Percentiles rank a stretch among this genome's conserved stretches.
Evolutionary conservation across 306 rosid species (phyloP).

Genomic region (Vicia faba): DNA sequence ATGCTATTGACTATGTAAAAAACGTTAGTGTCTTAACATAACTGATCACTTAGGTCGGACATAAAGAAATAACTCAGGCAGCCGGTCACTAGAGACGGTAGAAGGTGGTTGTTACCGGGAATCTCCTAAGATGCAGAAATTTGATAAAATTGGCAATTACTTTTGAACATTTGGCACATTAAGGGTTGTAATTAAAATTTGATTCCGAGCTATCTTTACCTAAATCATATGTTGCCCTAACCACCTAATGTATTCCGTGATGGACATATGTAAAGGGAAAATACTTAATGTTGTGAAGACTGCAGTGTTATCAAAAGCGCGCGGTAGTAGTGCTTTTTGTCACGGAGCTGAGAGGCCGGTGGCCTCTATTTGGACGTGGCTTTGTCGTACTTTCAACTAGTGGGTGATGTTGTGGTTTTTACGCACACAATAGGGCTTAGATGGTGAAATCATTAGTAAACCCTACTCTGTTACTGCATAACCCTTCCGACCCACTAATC

Average conservation of each 20-base stretch:
- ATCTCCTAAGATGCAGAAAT: conserved; percentile 2
- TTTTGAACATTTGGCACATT: conserved; percentile 3
- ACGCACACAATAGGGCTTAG: background rate
- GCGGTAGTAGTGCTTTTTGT: background rate
- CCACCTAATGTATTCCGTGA: conserved; percentile 1
- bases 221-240: background rate
- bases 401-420: background rate
- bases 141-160: conserved; percentile 9
- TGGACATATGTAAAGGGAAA: conserved; percentile 1
- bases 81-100: background rate
- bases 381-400: background rate
- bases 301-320: background rate
- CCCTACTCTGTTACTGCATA: background rate
- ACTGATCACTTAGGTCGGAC: background rate
- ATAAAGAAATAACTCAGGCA: background rate
- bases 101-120: background rate
- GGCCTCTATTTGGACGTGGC: background rate
- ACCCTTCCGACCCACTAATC: background rate
- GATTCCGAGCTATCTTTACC: background rate
- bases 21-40: background rate
- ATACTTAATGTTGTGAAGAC: background rate
- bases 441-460: background rate
- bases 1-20: background rate
- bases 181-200: conserved; percentile 5
- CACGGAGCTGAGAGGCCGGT: background rate